A percentile compares a stretch with the other conserved stretches of the same genome.
Conservation (phyloP, 257 asterid species). For the Lantana camara region DNA sequence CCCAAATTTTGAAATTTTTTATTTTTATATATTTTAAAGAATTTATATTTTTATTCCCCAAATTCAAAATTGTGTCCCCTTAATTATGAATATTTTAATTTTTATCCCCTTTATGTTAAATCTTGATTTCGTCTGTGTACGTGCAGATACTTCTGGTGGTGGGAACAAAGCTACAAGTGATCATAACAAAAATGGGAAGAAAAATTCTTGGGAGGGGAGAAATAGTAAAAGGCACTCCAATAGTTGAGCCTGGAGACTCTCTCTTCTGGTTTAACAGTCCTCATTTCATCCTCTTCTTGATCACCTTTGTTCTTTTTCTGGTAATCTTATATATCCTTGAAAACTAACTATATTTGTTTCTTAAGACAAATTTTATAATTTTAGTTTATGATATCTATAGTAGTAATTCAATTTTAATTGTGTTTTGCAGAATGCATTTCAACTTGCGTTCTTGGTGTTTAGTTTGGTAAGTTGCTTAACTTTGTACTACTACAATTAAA, state of each 20-base stretch:
- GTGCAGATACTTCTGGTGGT: constrained; percentile 67
- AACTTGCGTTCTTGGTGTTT: constrained; percentile 89
- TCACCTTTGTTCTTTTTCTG: constrained; percentile 77
- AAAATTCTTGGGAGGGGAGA: constrained; percentile 81
- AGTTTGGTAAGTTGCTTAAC: constrained; percentile 69
- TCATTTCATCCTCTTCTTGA: constrained; percentile 61
- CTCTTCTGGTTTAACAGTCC: constrained; percentile 88
- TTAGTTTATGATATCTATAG: no score
- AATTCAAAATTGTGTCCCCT: no score
- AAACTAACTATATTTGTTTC: no score
- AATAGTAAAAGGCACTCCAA: constrained; percentile 71
- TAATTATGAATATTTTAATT: no score
- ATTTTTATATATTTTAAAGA: no score
- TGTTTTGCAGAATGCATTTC: constrained; percentile 80
- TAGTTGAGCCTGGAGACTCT: constrained; percentile 76
- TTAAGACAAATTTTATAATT: no score
- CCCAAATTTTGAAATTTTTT: no score
- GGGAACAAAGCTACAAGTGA: constrained; percentile 85
- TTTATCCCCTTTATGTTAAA: no score
- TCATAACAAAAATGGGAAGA: constrained; percentile 86
- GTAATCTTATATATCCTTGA: constrained; percentile 33
- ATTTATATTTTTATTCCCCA: no score
- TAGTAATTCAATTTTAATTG: background rate
- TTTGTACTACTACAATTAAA: background rate
- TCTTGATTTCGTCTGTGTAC: no score